Base-by-base conservation (phyloP, 192 early-diverging fungal genomes). In the Coemansia sp. region DNA sequence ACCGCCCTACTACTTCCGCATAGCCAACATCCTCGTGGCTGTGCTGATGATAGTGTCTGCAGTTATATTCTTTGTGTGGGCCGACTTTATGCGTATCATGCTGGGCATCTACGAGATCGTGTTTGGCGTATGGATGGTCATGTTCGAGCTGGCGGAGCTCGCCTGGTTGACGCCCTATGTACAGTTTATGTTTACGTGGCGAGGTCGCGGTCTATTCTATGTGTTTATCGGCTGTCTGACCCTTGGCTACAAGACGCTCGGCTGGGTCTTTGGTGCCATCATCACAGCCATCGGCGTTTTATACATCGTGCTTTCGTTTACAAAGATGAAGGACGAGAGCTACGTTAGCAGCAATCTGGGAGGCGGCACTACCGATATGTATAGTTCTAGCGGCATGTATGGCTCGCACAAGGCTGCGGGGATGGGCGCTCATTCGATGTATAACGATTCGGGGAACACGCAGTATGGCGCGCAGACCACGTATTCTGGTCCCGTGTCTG, bases 111-210 rank as follows among this genome's bases (percentile, higher is more conserved):
- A 52, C 32, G 67, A 73, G 56, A 69, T 78, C 3, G 25, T 78
- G 16, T 78, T 78, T 52, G 75, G 63, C 32, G 25, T 67, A 5
- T 78, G 75, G 71, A 78, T 78, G 30, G 64, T 78, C 28, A 59
- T 69, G 67, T 66, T 69, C 27, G 75, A 78, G 61, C 27, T 78
- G 16, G 60, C 71, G 2, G 71, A 78, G 22, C 27, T 72, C 64
- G 49, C 67, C 23, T 69, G 71, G 75, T 52, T 78, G 52, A 64
- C 65, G 10, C 69, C 62, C 36, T 65, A 64, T 16, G 72, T 71
- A 30, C 72, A 65, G 65, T 80, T 80, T 30, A 80, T 80, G 77
- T 74, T 71, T 35, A 80, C 71, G 3, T 80, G 72, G 71, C 68
- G 68, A 8, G 77, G 77, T 0, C 77, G 77, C 36, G 77, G 77